A percentile compares a stretch with the other conserved stretches of the same genome.
These are phyloP conservation scores for Amaranthus palmeri DNA, from an alignment of 148 eudicot species.

Conservation along the genomic window DNA sequence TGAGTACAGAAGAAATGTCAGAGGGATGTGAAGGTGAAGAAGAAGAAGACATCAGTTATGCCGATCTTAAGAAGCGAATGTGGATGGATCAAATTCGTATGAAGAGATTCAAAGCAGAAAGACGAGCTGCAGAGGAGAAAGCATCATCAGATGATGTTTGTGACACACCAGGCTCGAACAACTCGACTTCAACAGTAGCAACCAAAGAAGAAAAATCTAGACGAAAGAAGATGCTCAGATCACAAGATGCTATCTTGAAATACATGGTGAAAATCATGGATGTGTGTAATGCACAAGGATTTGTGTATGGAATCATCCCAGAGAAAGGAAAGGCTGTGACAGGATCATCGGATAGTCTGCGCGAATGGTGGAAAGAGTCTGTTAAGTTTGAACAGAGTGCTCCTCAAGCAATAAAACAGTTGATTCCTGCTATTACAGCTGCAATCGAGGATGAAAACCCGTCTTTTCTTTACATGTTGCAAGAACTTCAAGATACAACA, in stretches of 20 bases:
- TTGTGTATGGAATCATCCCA: constrained; percentile 41
- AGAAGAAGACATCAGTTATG: constrained; percentile 34
- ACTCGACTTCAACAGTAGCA: background rate
- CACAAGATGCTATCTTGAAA: constrained; percentile 57
- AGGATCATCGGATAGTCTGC: constrained; percentile 36
- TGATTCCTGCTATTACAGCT: constrained; percentile 12
- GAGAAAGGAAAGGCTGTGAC: constrained; percentile 40
- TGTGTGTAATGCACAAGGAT: constrained; percentile 37
- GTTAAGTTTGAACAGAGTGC: constrained; percentile 26
- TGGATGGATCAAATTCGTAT: constrained; percentile 47
- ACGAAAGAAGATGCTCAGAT: constrained; percentile 53
- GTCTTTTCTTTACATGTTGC: constrained; percentile 23
- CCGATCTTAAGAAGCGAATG: constrained; percentile 42
- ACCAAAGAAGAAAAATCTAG: constrained; percentile 39
- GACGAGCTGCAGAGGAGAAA: background rate
- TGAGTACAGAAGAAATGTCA: constrained; percentile 10
- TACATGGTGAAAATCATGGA: constrained; percentile 50
- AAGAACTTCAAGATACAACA: constrained; percentile 35
- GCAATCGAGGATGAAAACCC: background rate
- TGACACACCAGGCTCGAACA: background rate
- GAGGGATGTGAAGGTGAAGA: constrained; percentile 16
- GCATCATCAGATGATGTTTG: background rate
- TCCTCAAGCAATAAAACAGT: constrained; percentile 18
- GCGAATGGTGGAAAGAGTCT: constrained; percentile 36
- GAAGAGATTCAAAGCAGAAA: constrained; percentile 33